A percentile compares a stretch with the other conserved stretches of the same genome.
phyloP scores from a whole-genome alignment of 257 asterid genomes.

The Orobanche coerulescens region DNA sequence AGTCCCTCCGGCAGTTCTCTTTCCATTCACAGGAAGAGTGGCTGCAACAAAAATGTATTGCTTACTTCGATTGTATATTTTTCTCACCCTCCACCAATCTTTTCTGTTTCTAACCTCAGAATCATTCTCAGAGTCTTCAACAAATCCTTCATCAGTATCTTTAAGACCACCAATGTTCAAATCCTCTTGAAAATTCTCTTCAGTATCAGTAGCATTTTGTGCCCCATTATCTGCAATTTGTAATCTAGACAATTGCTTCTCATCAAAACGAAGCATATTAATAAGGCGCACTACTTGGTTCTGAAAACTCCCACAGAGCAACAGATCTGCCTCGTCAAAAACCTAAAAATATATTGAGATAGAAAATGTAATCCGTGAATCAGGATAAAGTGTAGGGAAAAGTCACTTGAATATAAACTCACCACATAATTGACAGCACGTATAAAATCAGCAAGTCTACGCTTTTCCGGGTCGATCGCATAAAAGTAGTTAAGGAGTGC shows the following conservation, averaged over 20 bases:
- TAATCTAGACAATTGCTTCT: slow-evolving; percentile 65
- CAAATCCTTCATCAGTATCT: slow-evolving; percentile 30
- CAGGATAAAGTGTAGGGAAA: neutral
- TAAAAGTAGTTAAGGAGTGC: slow-evolving; percentile 79
- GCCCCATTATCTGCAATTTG: slow-evolving; percentile 28
- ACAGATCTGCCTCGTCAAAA: slow-evolving; percentile 95
- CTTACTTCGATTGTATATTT: slow-evolving; percentile 71
- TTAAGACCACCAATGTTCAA: slow-evolving; percentile 33
- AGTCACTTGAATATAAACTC: slow-evolving; percentile 26
- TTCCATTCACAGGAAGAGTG: slow-evolving; percentile 90
- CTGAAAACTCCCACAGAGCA: slow-evolving; percentile 91
- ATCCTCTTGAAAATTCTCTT: slow-evolving; percentile 33
- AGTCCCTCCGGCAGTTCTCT: slow-evolving; percentile 85
- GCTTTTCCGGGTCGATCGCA: slow-evolving; percentile 57
- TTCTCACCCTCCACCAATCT: slow-evolving; percentile 89
- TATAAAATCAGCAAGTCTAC: slow-evolving; percentile 44
- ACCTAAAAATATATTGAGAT: slow-evolving; percentile 36
- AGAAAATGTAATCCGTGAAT: neutral
- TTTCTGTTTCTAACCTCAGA: slow-evolving; percentile 34
- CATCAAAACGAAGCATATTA: slow-evolving; percentile 87
- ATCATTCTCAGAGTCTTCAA: slow-evolving; percentile 31
- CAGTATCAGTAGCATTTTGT: slow-evolving; percentile 22
- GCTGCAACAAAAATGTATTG: slow-evolving; percentile 97
- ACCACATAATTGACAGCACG: slow-evolving; percentile 83
- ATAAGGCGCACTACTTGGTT: slow-evolving; percentile 87